Conservation (phyloP, 441 rosid genomes). For the Populus hybrid region DNA sequence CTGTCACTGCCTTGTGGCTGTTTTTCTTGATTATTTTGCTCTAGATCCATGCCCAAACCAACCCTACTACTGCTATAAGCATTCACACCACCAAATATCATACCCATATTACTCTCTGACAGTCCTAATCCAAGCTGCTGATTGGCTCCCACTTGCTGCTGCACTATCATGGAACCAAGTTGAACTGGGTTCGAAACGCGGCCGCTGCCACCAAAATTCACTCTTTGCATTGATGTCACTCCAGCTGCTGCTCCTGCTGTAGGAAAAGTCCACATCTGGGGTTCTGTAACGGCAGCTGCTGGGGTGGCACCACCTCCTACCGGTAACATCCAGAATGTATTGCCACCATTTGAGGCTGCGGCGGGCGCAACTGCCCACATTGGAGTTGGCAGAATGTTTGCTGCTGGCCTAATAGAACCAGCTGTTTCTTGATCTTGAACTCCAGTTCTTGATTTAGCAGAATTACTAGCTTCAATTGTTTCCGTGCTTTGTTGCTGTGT, state of each 20-base stretch:
- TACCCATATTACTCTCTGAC: constrained; percentile 43
- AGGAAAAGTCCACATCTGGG: constrained; percentile 76
- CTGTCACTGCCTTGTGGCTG: constrained; percentile 43
- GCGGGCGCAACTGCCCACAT: constrained; percentile 79
- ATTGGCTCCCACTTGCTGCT: constrained; percentile 41
- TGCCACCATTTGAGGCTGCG: constrained; percentile 52
- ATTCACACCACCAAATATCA: constrained; percentile 29
- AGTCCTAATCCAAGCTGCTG: constrained; percentile 66
- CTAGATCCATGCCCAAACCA: constrained; percentile 54
- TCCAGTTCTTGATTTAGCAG: constrained; percentile 21
- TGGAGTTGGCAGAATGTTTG: constrained; percentile 40
- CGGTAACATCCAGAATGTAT: constrained; percentile 75
- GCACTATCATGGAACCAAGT: constrained; percentile 62
- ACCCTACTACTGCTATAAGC: constrained; percentile 35
- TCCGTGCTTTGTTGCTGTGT: constrained; percentile 24
- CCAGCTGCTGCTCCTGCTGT: constrained; percentile 15
- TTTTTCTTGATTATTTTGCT: constrained; percentile 41
- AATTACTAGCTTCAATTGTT: constrained; percentile 26
- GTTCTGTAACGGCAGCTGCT: constrained; percentile 29
- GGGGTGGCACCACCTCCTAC: constrained; percentile 42
- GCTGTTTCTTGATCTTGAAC: constrained; percentile 44
- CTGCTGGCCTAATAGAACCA: constrained; percentile 30
- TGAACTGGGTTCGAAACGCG: constrained; percentile 43
- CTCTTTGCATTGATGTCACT: constrained; percentile 17
- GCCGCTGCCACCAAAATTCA: constrained; percentile 43